phyloP scores from a whole-genome alignment of 2,329 filamentous ascomycete genomes.

The Sporothrix sp. region DNA sequence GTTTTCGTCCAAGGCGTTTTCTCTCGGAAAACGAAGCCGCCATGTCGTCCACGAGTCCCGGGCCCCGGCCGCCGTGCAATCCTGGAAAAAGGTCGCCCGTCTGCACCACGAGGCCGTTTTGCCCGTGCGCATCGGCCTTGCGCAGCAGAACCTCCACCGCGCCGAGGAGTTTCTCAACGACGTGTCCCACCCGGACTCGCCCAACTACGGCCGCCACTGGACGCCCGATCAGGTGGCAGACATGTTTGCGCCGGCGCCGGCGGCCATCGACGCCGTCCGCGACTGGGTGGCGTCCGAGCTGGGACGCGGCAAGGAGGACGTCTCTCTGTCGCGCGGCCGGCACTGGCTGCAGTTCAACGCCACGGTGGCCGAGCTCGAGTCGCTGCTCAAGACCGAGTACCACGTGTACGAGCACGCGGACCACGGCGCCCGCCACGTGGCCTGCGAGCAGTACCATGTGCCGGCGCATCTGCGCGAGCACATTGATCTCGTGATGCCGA shows the following conservation, averaged over 20 bases:
- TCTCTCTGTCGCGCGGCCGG: constrained; percentile 40
- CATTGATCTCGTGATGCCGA: constrained; percentile 34
- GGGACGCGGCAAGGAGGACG: constrained; percentile 38
- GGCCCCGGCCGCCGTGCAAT: constrained; percentile 16
- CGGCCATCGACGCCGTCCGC: constrained; percentile 40
- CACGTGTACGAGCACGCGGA: constrained; percentile 37
- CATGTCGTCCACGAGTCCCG: constrained; percentile 28
- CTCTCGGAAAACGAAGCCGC: not conserved
- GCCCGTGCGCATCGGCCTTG: constrained; percentile 34
- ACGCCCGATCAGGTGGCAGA: constrained; percentile 32
- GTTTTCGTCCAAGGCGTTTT: constrained; percentile 6
- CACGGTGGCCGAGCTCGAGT: constrained; percentile 42
- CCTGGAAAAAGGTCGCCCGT: constrained; percentile 21
- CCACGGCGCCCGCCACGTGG: constrained; percentile 28
- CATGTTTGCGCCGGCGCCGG: constrained; percentile 33
- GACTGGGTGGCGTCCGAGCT: constrained; percentile 40
- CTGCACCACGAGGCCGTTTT: constrained; percentile 21
- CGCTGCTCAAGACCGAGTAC: constrained; percentile 43
- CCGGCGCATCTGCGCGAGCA: constrained; percentile 28
- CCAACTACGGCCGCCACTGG: constrained; percentile 39
- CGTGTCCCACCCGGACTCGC: constrained; percentile 35
- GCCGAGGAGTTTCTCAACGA: constrained; percentile 34
- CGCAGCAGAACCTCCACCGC: constrained; percentile 36
- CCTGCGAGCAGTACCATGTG: constrained; percentile 33
- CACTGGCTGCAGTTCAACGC: constrained; percentile 47